These are phyloP conservation scores for Ceratocystis albifundus DNA, from an alignment of 2,329 filamentous ascomycete species.

Conservation along the genomic window DNA sequence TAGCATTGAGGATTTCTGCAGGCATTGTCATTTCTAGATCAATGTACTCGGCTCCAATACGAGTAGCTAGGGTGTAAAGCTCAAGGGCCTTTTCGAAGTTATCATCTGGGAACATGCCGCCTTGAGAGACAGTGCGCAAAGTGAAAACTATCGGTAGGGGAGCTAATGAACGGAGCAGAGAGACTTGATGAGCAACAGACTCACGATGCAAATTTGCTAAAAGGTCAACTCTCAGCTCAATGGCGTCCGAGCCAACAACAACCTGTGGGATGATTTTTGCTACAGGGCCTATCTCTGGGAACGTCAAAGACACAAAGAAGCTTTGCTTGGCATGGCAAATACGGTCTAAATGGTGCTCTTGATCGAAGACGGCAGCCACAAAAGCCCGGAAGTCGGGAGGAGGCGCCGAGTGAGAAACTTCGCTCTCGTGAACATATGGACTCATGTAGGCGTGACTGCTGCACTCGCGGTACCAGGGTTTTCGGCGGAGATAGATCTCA, in stretches of 20 bases:
- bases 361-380: constrained; percentile 26
- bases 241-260: constrained; percentile 77
- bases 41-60: constrained; percentile 81
- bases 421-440: constrained; percentile 34
- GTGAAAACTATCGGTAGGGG: constrained; percentile 84
- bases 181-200: constrained; percentile 70
- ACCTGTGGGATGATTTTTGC: constrained; percentile 56
- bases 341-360: constrained; percentile 37
- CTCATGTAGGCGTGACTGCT: constrained; percentile 92
- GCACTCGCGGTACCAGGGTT: constrained; percentile 81
- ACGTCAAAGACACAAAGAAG: constrained; percentile 86
- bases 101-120: constrained; percentile 74
- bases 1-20: constrained; percentile 56
- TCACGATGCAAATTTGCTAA: constrained; percentile 65
- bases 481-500: constrained; percentile 77
- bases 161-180: constrained; percentile 60
- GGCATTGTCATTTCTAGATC: constrained; percentile 86
- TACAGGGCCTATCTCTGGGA: constrained; percentile 58
- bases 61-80: constrained; percentile 67
- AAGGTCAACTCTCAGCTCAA: constrained; percentile 87
- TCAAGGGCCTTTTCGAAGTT: constrained; percentile 57
- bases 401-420: constrained; percentile 20
- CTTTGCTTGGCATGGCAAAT: constrained; percentile 52
- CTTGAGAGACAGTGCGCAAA: constrained; percentile 72
- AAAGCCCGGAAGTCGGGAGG: constrained; percentile 26